These are phyloP conservation scores for Hypomontagnella monticulosa DNA, from an alignment of 495 filamentous ascomycete genomes.

Conservation along the genomic window DNA sequence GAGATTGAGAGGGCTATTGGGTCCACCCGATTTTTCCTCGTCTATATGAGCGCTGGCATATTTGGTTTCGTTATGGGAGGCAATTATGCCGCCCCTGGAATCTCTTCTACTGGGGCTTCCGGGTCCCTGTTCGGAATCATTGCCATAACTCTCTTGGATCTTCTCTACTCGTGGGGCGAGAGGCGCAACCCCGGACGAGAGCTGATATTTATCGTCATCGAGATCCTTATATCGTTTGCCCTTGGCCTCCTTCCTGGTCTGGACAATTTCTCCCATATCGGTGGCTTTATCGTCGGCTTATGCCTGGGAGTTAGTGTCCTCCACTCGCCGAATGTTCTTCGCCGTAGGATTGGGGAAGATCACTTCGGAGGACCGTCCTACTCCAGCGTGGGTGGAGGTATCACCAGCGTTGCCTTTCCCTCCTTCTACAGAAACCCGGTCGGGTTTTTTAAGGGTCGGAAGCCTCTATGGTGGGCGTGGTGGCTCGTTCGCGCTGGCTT, in stretches of 20 bases:
- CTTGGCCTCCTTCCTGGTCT: constrained; percentile 91
- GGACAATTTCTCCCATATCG: constrained; percentile 98
- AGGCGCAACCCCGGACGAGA: constrained; percentile 79
- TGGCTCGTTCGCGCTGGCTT: constrained; percentile 87
- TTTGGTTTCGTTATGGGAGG: constrained; percentile 97
- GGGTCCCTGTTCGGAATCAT: constrained; percentile 91
- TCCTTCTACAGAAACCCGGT: constrained; percentile 74
- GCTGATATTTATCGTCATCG: constrained; percentile 82
- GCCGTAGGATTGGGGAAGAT: constrained; percentile 77
- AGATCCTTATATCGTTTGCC: constrained; percentile 88
- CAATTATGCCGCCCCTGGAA: constrained; percentile 83
- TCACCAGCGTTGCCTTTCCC: constrained; percentile 56
- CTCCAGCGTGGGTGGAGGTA: constrained; percentile 49
- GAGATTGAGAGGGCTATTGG: constrained; percentile 94
- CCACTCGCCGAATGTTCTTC: constrained; percentile 83
- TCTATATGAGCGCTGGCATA: constrained; percentile 90
- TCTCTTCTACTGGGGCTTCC: constrained; percentile 87
- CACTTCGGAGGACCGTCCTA: constrained; percentile 55
- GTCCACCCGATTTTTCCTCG: constrained; percentile 81
- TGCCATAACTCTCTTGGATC: constrained; percentile 85
- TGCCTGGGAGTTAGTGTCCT: constrained; percentile 86
- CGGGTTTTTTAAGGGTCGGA: constrained; percentile 89
- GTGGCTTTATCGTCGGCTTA: constrained; percentile 93
- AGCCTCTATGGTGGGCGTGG: constrained; percentile 96
- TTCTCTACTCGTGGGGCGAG: constrained; percentile 89